Percentiles rank a stretch among this genome's conserved stretches.
Conservation (phyloP, 805 yeast species). For the Barnettozyma populi region DNA sequence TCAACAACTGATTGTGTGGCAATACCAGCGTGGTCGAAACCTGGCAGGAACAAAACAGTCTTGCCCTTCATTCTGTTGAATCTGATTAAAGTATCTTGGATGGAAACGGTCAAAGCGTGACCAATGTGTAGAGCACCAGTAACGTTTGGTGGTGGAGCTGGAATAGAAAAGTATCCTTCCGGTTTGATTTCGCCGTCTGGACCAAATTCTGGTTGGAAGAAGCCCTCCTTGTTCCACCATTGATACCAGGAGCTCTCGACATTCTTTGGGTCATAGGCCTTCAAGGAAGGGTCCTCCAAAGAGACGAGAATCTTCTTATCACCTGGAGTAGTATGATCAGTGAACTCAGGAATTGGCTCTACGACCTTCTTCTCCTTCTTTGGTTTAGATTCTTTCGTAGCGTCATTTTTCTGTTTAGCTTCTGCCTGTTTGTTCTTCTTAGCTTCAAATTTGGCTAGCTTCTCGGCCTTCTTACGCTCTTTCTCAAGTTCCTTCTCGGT, state of each 20-base stretch:
- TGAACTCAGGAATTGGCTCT: constrained; percentile 78
- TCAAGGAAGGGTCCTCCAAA: constrained; percentile 87
- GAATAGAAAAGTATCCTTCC: constrained; percentile 82
- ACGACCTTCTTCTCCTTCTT: constrained; percentile 64
- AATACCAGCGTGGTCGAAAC: constrained; percentile 99
- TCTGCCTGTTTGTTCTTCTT: constrained; percentile 69
- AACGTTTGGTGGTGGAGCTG: constrained; percentile 99
- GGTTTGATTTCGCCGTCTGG: constrained; percentile 71
- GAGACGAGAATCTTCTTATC: constrained; percentile 86
- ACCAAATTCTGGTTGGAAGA: constrained; percentile 81
- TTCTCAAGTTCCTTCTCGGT: constrained; percentile 80
- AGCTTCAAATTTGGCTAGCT: constrained; percentile 81
- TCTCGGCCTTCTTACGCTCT: constrained; percentile 84
- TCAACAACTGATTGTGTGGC: constrained; percentile 98
- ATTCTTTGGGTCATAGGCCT: constrained; percentile 86
- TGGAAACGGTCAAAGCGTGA: constrained; percentile 91
- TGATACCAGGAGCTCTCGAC: constrained; percentile 97
- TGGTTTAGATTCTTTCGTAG: constrained; percentile 45
- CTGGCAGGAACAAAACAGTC: constrained; percentile 89
- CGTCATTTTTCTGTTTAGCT: constrained; percentile 33
- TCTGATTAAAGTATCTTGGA: constrained; percentile 90
- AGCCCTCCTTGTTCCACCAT: constrained; percentile 92
- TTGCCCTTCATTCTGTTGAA: constrained; percentile 96
- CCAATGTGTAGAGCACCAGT: constrained; percentile 99
- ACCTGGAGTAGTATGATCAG: constrained; percentile 80